phyloP scores from a whole-genome alignment of 768 basidiomycete genomes.

The Naganishia vaughanmartiniae region DNA sequence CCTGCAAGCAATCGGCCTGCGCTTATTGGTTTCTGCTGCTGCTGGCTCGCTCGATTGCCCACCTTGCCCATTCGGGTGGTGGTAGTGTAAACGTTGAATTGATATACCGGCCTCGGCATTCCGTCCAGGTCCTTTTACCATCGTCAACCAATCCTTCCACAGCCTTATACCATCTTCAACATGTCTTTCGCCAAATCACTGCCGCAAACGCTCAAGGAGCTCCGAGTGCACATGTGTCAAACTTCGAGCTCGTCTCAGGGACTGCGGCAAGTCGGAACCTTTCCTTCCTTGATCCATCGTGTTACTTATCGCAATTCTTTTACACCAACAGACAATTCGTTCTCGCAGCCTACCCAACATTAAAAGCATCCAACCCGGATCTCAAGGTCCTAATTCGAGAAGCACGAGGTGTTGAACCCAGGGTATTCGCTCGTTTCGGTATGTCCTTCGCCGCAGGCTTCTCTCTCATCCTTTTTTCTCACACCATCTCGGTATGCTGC shows the following conservation, averaged over 20 bases:
- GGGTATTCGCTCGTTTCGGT: slow-evolving; percentile 52
- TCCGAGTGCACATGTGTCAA: slow-evolving; percentile 52
- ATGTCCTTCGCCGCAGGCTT: slow-evolving; percentile 21
- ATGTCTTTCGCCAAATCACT: slow-evolving; percentile 51
- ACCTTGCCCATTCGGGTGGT: no score
- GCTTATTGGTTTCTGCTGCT: slow-evolving; percentile 27
- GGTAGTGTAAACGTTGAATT: no score
- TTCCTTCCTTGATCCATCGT: background rate
- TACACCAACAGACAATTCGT: slow-evolving; percentile 46
- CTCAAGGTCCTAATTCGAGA: slow-evolving; percentile 52
- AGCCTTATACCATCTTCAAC: background rate
- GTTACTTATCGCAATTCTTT: background rate
- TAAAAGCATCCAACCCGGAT: slow-evolving; percentile 51
- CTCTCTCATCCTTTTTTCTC: slow-evolving; percentile 4
- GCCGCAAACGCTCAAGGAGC: slow-evolving; percentile 51
- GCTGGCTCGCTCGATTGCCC: slow-evolving; percentile 21
- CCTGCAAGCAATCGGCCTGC: slow-evolving; percentile 14
- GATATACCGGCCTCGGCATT: background rate
- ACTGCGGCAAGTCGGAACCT: slow-evolving; percentile 44
- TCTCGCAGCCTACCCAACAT: slow-evolving; percentile 43
- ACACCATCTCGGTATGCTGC: background rate
- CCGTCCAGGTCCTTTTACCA: background rate
- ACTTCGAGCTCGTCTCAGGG: slow-evolving; percentile 43
- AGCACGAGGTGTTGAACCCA: slow-evolving; percentile 48
- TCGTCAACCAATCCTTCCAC: background rate